Conservation (phyloP, 179 eudicot genomes). For the Drosera spatulata region DNA sequence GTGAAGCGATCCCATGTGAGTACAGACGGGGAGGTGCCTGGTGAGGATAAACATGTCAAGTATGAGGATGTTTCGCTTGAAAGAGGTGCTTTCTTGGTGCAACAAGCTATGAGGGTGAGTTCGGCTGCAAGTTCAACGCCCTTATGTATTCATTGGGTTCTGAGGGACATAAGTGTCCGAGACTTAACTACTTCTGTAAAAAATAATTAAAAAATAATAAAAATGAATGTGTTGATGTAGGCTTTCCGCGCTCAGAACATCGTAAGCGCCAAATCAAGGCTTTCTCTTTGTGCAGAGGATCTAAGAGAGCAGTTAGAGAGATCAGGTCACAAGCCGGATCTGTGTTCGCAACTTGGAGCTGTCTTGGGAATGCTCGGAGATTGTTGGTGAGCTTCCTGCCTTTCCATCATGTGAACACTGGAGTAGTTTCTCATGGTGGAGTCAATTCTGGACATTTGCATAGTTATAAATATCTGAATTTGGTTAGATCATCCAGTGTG, state of each 20-base stretch:
- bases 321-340: slow-evolving; percentile 51
- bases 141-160: background rate
- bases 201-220: too few relatives aligned
- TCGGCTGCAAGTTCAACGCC: background rate
- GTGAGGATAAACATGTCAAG: slow-evolving; percentile 59
- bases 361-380: slow-evolving; percentile 95
- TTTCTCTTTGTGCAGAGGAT: slow-evolving; percentile 67
- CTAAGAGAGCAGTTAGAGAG: slow-evolving; percentile 66
- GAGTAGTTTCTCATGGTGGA: too few relatives aligned
- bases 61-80: slow-evolving; percentile 96
- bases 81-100: slow-evolving; percentile 89
- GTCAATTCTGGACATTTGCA: too few relatives aligned
- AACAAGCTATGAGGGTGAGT: slow-evolving; percentile 96
- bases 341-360: slow-evolving; percentile 91
- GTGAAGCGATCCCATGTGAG: slow-evolving; percentile 69
- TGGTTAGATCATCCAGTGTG: too few relatives aligned
- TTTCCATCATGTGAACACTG: background rate
- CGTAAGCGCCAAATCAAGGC: slow-evolving; percentile 94
- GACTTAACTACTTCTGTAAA: background rate
- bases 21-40: slow-evolving; percentile 35
- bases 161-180: background rate
- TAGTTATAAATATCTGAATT: too few relatives aligned
- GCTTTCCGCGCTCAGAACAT: slow-evolving; percentile 89
- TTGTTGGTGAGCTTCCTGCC: slow-evolving; percentile 54
- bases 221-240: slow-evolving; percentile 22